Base-by-base conservation (phyloP, 1,284 basidiomycete species). In the Puccinia triticina region DNA sequence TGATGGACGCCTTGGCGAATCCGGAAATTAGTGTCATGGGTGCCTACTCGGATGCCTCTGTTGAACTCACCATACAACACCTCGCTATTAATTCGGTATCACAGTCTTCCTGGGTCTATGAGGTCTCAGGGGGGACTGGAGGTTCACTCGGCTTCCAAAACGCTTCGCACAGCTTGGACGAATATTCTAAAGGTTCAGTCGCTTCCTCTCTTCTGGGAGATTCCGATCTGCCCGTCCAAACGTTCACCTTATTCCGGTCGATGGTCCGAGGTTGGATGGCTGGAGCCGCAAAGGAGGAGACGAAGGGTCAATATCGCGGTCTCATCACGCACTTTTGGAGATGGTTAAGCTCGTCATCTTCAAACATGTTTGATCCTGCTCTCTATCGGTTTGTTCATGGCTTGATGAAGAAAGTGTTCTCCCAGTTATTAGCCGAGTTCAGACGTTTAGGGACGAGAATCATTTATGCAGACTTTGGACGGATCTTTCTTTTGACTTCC, bases 401-500 rank as follows among this genome's bases (percentile, higher is more conserved):
- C 12, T 90, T 99, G 76, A 99, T 99, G 97, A 92, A 94, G 84
- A 99, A 99, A 89, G 96, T 94, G 0, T 96, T 99, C 87, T 93
- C 98, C 66, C 97, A 99, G 88, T 90, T 99, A 83, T 90, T 99
- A 21, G 96, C 96, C 16, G 97, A 99, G 87, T 97, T 98, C 89
- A 96, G 94, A 86, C 91, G 97, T 18, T 89, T 99, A 0, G 97
- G 97, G 0, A 96, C 95, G 0, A 92, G 93, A 82, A 92, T 99
- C 79, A 91, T 99, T 37, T 95, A 96, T 84, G 96, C 96, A n/a
- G 95, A 98, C 86, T 95, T 98, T 87, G 92, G 93, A 84, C 91
- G 92, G 16, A 92, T 99, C 83, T 90, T 98, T 83, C 91, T 99
- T 37, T 92, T 96, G 3, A 99, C 97, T 0, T 93, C 93, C 61